Evolutionary conservation across 1,284 basidiomycete species (phyloP).

Genomic region (Athelia psychrophila): DNA sequence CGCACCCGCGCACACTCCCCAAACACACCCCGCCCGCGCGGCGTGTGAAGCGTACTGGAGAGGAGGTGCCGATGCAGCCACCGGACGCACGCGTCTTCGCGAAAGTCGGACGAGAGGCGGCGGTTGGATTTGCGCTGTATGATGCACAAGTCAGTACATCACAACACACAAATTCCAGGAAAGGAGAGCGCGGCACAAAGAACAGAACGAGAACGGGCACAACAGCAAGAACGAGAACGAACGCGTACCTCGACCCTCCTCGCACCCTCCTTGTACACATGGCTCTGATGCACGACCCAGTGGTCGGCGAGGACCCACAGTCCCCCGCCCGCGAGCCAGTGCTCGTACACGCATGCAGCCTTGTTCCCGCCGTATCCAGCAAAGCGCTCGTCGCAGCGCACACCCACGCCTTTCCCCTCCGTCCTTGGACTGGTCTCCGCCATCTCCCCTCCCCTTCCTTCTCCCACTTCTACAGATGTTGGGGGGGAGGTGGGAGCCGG

Average conservation of each 20-base stretch:
- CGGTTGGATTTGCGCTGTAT: slow-evolving; percentile 70
- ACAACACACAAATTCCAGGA: no score
- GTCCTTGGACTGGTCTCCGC: neutral
- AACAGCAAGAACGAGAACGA: neutral
- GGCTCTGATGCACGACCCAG: slow-evolving; percentile 84
- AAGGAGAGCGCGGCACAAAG: slow-evolving; percentile 2
- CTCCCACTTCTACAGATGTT: slow-evolving; percentile 17
- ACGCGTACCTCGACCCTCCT: slow-evolving; percentile 59
- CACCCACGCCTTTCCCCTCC: slow-evolving; percentile 23
- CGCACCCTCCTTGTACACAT: slow-evolving; percentile 73
- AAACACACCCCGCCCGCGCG: slow-evolving; percentile 50
- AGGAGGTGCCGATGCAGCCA: slow-evolving; percentile 52
- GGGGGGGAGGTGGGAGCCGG: no score
- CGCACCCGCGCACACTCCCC: slow-evolving; percentile 66
- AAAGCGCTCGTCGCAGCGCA: slow-evolving; percentile 81
- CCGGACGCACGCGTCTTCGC: slow-evolving; percentile 71
- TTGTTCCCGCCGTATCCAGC: slow-evolving; percentile 80
- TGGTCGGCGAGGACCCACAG: slow-evolving; percentile 83
- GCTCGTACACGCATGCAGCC: slow-evolving; percentile 63
- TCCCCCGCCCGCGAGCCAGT: slow-evolving; percentile 65
- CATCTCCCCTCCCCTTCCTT: neutral
- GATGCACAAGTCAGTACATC: slow-evolving; percentile 3
- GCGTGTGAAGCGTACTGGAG: slow-evolving; percentile 43
- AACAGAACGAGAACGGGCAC: slow-evolving; percentile 1
- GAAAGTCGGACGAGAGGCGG: slow-evolving; percentile 75